Conservation (phyloP, 148 eudicot genomes). For the Arctostaphylos glauca region DNA sequence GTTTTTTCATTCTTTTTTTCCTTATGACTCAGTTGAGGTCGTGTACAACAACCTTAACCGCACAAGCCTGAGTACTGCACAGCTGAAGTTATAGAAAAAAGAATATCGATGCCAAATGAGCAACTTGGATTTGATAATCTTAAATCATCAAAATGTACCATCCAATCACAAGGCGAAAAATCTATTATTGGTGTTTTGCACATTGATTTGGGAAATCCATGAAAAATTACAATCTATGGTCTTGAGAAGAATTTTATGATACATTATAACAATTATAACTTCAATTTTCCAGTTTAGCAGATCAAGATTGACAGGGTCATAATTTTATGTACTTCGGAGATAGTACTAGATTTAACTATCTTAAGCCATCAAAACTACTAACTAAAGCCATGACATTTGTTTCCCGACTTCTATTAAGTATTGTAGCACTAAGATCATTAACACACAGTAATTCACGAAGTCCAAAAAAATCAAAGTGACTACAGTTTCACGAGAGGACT, state of each 20-base stretch:
- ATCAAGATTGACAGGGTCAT: background rate
- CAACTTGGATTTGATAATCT: background rate
- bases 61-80: too few relatives aligned
- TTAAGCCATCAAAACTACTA: background rate
- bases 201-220: background rate
- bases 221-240: background rate
- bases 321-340: background rate
- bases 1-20: too few relatives aligned
- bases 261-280: background rate
- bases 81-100: slow-evolving; percentile 1
- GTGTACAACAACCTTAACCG: too few relatives aligned
- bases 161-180: background rate
- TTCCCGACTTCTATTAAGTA: too few relatives aligned
- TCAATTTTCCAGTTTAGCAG: background rate
- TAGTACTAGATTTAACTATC: background rate
- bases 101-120: background rate
- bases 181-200: background rate
- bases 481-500: too few relatives aligned
- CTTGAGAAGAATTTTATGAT: background rate
- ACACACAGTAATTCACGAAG: too few relatives aligned
- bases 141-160: background rate
- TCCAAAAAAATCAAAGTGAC: too few relatives aligned
- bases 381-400: background rate
- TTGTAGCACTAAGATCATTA: too few relatives aligned
- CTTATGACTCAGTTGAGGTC: too few relatives aligned